These are phyloP conservation scores for Hygrophila difformis DNA, from an alignment of 257 asterid genomes.

Conservation along the genomic window DNA sequence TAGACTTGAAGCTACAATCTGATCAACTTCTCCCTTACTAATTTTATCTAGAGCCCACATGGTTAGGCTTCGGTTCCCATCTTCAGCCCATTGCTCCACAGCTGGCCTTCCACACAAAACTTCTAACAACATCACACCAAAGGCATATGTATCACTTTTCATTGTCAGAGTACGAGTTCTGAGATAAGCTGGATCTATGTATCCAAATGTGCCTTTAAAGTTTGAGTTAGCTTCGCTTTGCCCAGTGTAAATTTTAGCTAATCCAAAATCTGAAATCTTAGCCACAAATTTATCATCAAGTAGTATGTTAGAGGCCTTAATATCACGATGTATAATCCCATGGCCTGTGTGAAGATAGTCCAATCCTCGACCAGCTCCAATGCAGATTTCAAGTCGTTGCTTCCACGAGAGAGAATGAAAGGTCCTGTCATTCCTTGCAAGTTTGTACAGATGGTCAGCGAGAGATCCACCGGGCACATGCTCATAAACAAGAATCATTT, in stretches of 20 bases:
- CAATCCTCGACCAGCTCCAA: constrained; percentile 71
- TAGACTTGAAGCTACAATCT: constrained; percentile 35
- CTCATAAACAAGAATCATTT: constrained; percentile 79
- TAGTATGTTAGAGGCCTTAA: constrained; percentile 63
- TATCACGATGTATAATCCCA: constrained; percentile 65
- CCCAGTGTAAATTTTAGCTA: constrained; percentile 28
- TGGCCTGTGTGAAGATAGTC: constrained; percentile 59
- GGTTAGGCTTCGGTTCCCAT: constrained; percentile 23
- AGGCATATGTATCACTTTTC: constrained; percentile 41
- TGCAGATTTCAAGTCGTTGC: constrained; percentile 41
- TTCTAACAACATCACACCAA: constrained; percentile 43
- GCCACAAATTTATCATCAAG: constrained; percentile 64
- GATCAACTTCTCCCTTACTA: constrained; percentile 33
- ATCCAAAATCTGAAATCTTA: constrained; percentile 55
- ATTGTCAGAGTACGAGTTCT: constrained; percentile 30
- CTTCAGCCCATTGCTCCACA: constrained; percentile 18
- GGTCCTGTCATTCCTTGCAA: neutral
- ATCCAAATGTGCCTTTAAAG: constrained; percentile 41
- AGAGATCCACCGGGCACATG: constrained; percentile 75
- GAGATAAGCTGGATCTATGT: constrained; percentile 35
- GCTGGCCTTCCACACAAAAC: constrained; percentile 42
- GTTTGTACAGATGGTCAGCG: constrained; percentile 52
- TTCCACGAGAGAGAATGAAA: constrained; percentile 38
- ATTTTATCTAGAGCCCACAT: constrained; percentile 38
- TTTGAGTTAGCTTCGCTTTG: constrained; percentile 24